Percentiles rank a stretch among this genome's conserved stretches.
These are phyloP conservation scores for Hexamita inflata DNA, from an alignment of 208 protist species.

Conservation along the genomic window DNA sequence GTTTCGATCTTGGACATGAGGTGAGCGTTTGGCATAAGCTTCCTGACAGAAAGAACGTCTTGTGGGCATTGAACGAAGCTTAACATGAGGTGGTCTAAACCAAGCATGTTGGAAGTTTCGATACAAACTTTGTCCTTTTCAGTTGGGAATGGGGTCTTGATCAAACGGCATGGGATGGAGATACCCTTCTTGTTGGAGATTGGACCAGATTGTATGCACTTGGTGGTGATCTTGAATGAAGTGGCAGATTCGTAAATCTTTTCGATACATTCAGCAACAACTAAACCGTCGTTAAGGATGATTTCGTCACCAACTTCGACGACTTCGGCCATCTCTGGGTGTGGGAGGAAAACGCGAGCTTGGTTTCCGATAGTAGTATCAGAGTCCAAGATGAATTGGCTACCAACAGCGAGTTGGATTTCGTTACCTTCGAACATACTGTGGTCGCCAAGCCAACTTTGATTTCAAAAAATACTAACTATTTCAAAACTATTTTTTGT, in stretches of 20 bases:
- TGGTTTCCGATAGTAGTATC: background rate
- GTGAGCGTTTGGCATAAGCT: background rate
- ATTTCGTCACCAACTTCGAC: slow-evolving; percentile 31
- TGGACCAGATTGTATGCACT: background rate
- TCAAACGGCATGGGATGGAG: background rate
- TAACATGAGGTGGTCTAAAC: background rate
- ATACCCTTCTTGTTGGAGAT: slow-evolving; percentile 1
- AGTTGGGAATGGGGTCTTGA: background rate
- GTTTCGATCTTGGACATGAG: slow-evolving; percentile 51
- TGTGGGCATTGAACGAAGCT: background rate
- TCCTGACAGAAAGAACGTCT: background rate
- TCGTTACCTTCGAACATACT: slow-evolving; percentile 7
- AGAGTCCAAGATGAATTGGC: background rate
- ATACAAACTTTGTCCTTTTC: background rate
- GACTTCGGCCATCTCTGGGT: slow-evolving; percentile 31
- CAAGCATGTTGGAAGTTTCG: slow-evolving; percentile 14
- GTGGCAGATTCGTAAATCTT: background rate
- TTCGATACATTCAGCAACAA: background rate
- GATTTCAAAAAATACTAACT: too few species aligned
- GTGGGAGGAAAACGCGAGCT: slow-evolving; percentile 27
- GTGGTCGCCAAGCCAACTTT: too few species aligned
- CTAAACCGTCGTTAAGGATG: slow-evolving; percentile 41
- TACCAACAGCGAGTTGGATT: slow-evolving; percentile 5
- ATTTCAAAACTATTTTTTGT: too few species aligned
- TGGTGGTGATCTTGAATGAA: background rate